These are phyloP conservation scores for Amanita phalloides DNA, from an alignment of 768 basidiomycete genomes.

Conservation along the genomic window DNA sequence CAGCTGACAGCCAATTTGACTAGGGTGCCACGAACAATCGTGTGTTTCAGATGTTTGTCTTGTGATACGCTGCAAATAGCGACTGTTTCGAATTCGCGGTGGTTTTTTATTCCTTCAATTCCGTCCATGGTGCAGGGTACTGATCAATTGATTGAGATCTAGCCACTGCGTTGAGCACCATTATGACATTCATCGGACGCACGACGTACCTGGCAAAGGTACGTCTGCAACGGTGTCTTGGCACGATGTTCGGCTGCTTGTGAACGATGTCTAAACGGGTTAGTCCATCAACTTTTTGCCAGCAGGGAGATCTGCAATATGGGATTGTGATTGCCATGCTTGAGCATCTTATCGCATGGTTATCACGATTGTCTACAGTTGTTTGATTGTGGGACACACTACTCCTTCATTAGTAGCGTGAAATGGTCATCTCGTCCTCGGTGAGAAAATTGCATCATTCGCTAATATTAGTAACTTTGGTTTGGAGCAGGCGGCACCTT, in stretches of 20 bases:
- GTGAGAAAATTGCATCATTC: conserved; percentile 1
- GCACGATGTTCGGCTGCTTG: neutral
- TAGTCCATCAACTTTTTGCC: neutral
- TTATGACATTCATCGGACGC: neutral
- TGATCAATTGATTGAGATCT: neutral
- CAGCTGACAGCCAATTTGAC: neutral
- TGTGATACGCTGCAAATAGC: neutral
- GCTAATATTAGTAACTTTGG: neutral
- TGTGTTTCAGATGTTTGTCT: conserved; percentile 1
- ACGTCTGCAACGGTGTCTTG: neutral
- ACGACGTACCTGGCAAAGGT: neutral
- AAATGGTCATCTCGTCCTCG: neutral
- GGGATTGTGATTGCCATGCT: neutral
- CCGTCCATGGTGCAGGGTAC: neutral
- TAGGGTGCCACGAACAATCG: neutral
- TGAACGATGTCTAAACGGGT: neutral
- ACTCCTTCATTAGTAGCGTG: neutral
- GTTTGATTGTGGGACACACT: neutral
- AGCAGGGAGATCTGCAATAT: neutral
- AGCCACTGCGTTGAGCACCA: neutral
- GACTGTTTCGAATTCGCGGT: neutral
- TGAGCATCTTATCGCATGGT: neutral
- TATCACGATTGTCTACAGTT: neutral
- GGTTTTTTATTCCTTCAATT: neutral
- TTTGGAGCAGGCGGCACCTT: neutral